Evolutionary conservation across 176 grass and related monocot species (phyloP).

Genomic region (Avena insularis): DNA sequence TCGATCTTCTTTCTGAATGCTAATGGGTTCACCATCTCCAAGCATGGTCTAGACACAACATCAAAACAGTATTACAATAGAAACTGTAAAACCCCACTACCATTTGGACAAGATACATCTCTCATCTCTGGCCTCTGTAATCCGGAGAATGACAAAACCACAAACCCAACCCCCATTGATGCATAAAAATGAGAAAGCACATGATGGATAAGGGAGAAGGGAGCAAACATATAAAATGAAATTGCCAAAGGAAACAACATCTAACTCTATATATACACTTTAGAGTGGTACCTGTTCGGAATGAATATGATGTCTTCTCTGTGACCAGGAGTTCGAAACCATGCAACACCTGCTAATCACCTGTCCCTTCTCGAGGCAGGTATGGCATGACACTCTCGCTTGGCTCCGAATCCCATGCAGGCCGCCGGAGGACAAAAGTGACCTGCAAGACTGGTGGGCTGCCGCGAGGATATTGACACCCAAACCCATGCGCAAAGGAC

Average conservation of each 20-base stretch:
- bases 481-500: no score
- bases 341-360: no score
- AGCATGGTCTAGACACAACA: slow-evolving; percentile 26
- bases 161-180: background rate
- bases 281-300: slow-evolving; percentile 36
- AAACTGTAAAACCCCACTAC: slow-evolving; percentile 5
- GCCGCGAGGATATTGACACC: no score
- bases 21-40: slow-evolving; percentile 28
- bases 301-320: background rate
- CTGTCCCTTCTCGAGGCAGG: no score
- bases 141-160: background rate
- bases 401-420: no score
- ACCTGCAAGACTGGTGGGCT: no score
- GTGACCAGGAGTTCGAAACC: no score
- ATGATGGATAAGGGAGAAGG: background rate
- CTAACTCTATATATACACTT: slow-evolving; percentile 25
- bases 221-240: slow-evolving; percentile 23
- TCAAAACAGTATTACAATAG: slow-evolving; percentile 32
- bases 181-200: slow-evolving; percentile 33
- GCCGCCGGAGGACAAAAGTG: no score
- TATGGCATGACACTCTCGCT: no score
- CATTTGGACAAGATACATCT: slow-evolving; percentile 16
- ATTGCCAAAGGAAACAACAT: background rate
- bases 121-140: background rate
- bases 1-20: slow-evolving; percentile 39